Conservation (phyloP, 2,329 filamentous ascomycete species). For the Ceratocystis cubensis region DNA sequence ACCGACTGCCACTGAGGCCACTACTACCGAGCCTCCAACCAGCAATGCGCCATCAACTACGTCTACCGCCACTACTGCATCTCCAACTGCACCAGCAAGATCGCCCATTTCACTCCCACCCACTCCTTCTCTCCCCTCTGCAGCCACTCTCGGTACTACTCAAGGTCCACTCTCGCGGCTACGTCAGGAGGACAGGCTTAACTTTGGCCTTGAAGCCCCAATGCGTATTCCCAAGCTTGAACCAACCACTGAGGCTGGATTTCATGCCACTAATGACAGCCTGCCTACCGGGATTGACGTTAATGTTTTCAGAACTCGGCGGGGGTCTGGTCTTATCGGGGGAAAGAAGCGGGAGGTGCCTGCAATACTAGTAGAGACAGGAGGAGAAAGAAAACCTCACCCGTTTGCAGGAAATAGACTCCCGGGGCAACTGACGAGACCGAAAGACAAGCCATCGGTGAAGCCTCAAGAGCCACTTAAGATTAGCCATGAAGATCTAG, state of each 20-base stretch:
- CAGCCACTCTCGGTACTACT: conserved; percentile 4
- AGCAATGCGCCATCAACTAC: neutral
- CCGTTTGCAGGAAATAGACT: conserved; percentile 19
- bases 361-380: neutral
- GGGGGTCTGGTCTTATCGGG: conserved; percentile 12
- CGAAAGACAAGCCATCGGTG: neutral
- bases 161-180: conserved; percentile 16
- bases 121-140: neutral
- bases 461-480: conserved; percentile 1
- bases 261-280: neutral
- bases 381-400: conserved; percentile 17
- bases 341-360: neutral
- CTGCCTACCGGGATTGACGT: conserved; percentile 9
- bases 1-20: neutral
- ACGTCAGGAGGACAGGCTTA: conserved; percentile 17
- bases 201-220: conserved; percentile 4
- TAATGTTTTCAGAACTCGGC: conserved; percentile 19
- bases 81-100: neutral
- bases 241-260: conserved; percentile 12
- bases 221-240: conserved; percentile 20
- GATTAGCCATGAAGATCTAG: neutral
- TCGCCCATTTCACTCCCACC: neutral
- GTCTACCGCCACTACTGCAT: neutral
- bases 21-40: neutral
- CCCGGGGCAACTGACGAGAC: conserved; percentile 13